A percentile compares a stretch with the other conserved stretches of the same genome.
These are phyloP conservation scores for Backusella australiensis DNA, from an alignment of 192 early-diverging fungal species.

Conservation along the genomic window DNA sequence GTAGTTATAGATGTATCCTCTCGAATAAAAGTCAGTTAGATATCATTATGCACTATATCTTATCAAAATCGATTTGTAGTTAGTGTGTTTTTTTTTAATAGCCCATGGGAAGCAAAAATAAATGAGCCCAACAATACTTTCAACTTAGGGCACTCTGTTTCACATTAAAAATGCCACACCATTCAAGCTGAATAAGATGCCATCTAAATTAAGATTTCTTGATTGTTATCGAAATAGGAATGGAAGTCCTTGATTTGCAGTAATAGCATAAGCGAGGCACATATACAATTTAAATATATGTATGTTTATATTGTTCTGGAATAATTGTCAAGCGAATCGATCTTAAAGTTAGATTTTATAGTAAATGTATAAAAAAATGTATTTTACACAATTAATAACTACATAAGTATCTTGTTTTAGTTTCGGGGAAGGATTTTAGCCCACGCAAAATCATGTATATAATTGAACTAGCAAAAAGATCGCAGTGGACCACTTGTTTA, in stretches of 20 bases:
- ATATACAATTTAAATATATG: neutral
- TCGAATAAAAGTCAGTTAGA: no score
- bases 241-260: neutral
- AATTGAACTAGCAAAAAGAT: no score
- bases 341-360: neutral
- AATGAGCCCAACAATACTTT: neutral
- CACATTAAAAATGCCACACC: neutral
- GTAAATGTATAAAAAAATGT: no score
- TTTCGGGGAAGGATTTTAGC: no score
- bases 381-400: no score
- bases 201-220: neutral
- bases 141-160: neutral
- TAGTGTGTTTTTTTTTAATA: neutral
- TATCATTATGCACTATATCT: no score
- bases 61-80: neutral
- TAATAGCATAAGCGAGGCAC: neutral
- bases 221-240: neutral
- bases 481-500: neutral
- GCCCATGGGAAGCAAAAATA: neutral
- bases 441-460: no score
- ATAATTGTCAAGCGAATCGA: neutral
- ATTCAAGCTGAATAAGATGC: neutral
- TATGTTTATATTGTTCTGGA: neutral
- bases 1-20: neutral
- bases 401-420: no score